Base-by-base conservation (phyloP, 2,329 filamentous ascomycete species). In the Epichloe uncinata region DNA sequence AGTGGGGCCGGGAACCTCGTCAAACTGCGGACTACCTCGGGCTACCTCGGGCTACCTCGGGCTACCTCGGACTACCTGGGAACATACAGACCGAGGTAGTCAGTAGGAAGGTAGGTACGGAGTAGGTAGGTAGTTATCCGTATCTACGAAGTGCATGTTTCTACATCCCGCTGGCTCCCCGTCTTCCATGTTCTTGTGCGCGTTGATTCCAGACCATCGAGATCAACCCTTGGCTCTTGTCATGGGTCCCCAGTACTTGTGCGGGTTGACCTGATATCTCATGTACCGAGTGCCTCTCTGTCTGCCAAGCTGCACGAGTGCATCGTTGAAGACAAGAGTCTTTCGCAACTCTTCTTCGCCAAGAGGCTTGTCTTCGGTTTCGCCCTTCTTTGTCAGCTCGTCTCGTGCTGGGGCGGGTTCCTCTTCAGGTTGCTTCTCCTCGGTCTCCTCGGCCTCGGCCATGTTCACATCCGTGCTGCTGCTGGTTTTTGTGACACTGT, bases 221-320 rank as follows among this genome's bases (percentile, higher is more conserved):
- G 4, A 40, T 48, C 42, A 52, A 13, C 52, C 71, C 55, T 65
- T 73, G 26, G 78, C 78, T 55, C 72, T 71, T 48, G 69, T 72
- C 79, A 95, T 81, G 1, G 93, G 93, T 0, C 93, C 93, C 93
- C 93, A 98, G 64, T 97, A 93, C 61, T 88, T 83, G 52, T 84
- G 74, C 43, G 93, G 93, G 63, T 97, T 97, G 53, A 83, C 70
- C 70, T 95, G 93, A 66, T 96, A 98, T 54, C 91, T 75, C 49
- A 94, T 81, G 43, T 94, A 73, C 55, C 82, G 84, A 52, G 71
- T 75, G 48, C 78, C 76, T 54, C 72, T 77, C 52, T 87, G 82
- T 57, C 74, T 82, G 0, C 90, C 91, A 12, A 96, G 73, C 49
- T 73, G 64, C 64, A 88, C 89, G 12, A 96, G 73, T 36, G 72